Conservation (phyloP, 768 basidiomycete genomes). For the Lactarius akahatsu region DNA sequence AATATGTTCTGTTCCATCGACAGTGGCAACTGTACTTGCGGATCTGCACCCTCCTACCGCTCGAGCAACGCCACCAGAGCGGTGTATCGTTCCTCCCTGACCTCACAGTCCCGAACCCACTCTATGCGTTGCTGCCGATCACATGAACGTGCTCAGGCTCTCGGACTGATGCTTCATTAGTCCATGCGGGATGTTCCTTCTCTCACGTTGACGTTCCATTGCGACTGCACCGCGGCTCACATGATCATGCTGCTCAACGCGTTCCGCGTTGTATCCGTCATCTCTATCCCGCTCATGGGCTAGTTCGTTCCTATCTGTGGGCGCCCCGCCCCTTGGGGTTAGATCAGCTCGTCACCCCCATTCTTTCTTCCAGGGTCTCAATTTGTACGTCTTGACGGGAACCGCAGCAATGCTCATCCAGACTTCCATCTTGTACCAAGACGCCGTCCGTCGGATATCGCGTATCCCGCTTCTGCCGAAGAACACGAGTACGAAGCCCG, state of each 20-base stretch:
- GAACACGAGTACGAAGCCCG: slow-evolving; percentile 13
- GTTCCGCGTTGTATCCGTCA: slow-evolving; percentile 42
- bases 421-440: slow-evolving; percentile 44
- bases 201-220: neutral
- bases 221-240: slow-evolving; percentile 24
- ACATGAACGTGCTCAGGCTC: slow-evolving; percentile 64
- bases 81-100: slow-evolving; percentile 75
- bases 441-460: slow-evolving; percentile 42
- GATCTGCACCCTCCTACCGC: slow-evolving; percentile 59
- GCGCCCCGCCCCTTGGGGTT: slow-evolving; percentile 32
- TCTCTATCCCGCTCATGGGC: slow-evolving; percentile 51
- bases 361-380: slow-evolving; percentile 46
- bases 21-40: no score
- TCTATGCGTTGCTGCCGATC: slow-evolving; percentile 63
- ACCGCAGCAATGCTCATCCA: slow-evolving; percentile 49
- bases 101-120: slow-evolving; percentile 75
- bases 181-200: neutral
- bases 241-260: slow-evolving; percentile 31
- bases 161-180: slow-evolving; percentile 34
- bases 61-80: slow-evolving; percentile 73
- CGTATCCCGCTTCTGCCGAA: slow-evolving; percentile 36
- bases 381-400: slow-evolving; percentile 57
- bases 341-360: neutral
- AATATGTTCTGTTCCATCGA: no score
- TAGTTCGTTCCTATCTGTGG: slow-evolving; percentile 68